Conservation (phyloP, 768 basidiomycete genomes). For the Amanita subjunquillea region DNA sequence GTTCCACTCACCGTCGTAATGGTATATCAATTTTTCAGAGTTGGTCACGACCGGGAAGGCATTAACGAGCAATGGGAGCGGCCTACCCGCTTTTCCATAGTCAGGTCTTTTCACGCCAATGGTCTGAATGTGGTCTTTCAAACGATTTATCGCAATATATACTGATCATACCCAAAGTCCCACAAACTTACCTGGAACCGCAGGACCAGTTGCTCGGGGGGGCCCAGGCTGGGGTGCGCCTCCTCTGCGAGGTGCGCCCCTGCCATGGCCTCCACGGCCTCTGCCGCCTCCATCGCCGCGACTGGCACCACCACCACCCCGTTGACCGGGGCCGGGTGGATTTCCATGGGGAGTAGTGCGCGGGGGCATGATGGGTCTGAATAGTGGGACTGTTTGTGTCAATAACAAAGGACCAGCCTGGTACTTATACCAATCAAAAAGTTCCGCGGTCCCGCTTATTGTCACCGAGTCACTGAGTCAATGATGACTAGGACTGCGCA, state of each 20-base stretch:
- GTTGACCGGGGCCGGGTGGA: background rate
- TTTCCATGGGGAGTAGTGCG: conserved; percentile 10
- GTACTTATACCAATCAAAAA: background rate
- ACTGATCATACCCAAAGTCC: conserved; percentile 3
- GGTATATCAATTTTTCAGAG: conserved; percentile 45
- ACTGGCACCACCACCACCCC: background rate
- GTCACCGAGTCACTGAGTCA: too few relatives aligned
- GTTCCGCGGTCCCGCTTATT: too few relatives aligned
- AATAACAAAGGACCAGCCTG: background rate
- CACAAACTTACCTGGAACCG: conserved; percentile 12
- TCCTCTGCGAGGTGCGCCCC: conserved; percentile 9
- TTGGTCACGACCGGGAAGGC: conserved; percentile 37
- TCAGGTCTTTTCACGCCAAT: conserved; percentile 55
- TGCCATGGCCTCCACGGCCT: too few relatives aligned
- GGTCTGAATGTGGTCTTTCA: conserved; percentile 24
- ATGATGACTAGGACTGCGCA: too few relatives aligned
- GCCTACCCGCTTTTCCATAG: conserved; percentile 39
- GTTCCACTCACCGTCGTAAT: conserved; percentile 50
- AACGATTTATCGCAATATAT: conserved; percentile 1
- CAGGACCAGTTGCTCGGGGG: conserved; percentile 12
- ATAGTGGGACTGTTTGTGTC: background rate
- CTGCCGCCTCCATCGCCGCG: too few relatives aligned
- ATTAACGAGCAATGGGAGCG: conserved; percentile 30
- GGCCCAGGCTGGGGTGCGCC: conserved; percentile 6
- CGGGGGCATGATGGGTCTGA: conserved; percentile 3